Percentiles rank a stretch among this genome's conserved stretches.
phyloP scores from a whole-genome alignment of 805 yeast species.

The Helenozyma rhizophorensis region DNA sequence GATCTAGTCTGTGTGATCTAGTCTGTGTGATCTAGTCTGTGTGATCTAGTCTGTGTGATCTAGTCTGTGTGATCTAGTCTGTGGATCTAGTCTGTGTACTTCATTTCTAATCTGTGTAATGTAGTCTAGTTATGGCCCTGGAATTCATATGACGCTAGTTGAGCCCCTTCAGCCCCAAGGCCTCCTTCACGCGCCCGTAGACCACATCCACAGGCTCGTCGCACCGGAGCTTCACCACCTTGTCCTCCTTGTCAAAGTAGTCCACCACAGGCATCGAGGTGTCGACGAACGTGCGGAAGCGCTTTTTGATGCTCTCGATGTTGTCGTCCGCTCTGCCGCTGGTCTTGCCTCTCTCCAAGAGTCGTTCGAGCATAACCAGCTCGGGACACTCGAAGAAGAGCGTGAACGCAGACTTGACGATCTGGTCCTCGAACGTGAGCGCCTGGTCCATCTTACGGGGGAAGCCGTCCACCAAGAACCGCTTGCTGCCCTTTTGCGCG shows the following conservation, averaged over 20 bases:
- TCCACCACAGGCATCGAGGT: conserved; percentile 94
- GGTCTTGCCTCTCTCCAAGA: conserved; percentile 88
- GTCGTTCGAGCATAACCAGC: conserved; percentile 74
- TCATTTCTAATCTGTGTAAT: too few relatives aligned
- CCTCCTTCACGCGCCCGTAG: conserved; percentile 60
- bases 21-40: too few relatives aligned
- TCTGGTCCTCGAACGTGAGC: conserved; percentile 74
- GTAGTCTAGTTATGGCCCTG: too few relatives aligned
- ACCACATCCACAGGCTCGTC: conserved; percentile 79
- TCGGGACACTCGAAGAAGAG: conserved; percentile 82
- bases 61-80: too few relatives aligned
- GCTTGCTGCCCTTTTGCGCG: conserved; percentile 44
- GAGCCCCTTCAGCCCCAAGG: conserved; percentile 45
- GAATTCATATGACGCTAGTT: too few relatives aligned
- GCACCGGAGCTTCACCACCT: conserved; percentile 76
- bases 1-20: too few relatives aligned
- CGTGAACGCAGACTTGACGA: conserved; percentile 67
- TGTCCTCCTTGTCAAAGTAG: conserved; percentile 64
- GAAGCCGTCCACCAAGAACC: conserved; percentile 90
- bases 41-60: too few relatives aligned
- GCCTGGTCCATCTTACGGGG: conserved; percentile 99
- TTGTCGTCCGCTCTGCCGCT: conserved; percentile 94
- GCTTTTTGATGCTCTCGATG: conserved; percentile 81
- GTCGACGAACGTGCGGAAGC: conserved; percentile 80
- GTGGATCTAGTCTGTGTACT: too few relatives aligned